Evolutionary conservation across 345 rosid genomes (phyloP).

Genomic region (Salix purpurea): DNA sequence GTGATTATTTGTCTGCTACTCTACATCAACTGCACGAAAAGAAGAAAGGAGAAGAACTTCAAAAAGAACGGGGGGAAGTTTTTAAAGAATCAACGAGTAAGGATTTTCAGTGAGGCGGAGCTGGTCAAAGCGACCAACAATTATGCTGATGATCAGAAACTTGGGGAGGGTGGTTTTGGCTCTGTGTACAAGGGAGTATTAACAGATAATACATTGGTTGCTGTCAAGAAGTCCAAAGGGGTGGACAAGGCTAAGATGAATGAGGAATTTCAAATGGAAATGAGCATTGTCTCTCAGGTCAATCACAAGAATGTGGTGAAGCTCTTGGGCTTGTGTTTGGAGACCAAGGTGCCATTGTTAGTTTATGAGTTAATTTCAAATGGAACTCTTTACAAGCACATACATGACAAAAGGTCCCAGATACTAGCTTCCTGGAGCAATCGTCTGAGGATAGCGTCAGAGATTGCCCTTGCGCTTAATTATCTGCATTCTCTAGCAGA

Average conservation of each 20-base stretch:
- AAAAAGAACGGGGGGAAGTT: slow-evolving; percentile 25
- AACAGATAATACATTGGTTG: not conserved
- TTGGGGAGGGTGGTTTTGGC: slow-evolving; percentile 32
- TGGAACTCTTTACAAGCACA: slow-evolving; percentile 20
- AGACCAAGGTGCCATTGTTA: slow-evolving; percentile 28
- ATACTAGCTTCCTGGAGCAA: slow-evolving; percentile 16
- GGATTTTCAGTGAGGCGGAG: slow-evolving; percentile 28
- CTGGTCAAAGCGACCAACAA: slow-evolving; percentile 27
- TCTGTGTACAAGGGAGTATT: slow-evolving; percentile 26
- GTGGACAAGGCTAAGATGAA: slow-evolving; percentile 8
- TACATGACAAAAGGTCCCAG: slow-evolving; percentile 15
- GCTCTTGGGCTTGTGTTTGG: slow-evolving; percentile 30
- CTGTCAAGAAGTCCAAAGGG: slow-evolving; percentile 22
- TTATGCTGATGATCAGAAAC: slow-evolving; percentile 3
- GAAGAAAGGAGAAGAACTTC: slow-evolving; percentile 20
- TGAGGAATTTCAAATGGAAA: slow-evolving; percentile 24
- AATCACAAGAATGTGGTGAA: slow-evolving; percentile 34
- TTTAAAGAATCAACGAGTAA: slow-evolving; percentile 25
- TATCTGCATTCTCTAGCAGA: slow-evolving; percentile 31
- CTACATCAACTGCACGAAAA: not conserved
- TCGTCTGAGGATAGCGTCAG: slow-evolving; percentile 18
- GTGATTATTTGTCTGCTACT: not conserved
- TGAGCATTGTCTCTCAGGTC: slow-evolving; percentile 22
- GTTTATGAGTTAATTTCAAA: slow-evolving; percentile 29
- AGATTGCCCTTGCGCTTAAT: slow-evolving; percentile 27